Percentiles rank a stretch among this genome's conserved stretches.
Evolutionary conservation across 2,329 filamentous ascomycete genomes (phyloP).

Genomic region (Botrytis galanthina): DNA sequence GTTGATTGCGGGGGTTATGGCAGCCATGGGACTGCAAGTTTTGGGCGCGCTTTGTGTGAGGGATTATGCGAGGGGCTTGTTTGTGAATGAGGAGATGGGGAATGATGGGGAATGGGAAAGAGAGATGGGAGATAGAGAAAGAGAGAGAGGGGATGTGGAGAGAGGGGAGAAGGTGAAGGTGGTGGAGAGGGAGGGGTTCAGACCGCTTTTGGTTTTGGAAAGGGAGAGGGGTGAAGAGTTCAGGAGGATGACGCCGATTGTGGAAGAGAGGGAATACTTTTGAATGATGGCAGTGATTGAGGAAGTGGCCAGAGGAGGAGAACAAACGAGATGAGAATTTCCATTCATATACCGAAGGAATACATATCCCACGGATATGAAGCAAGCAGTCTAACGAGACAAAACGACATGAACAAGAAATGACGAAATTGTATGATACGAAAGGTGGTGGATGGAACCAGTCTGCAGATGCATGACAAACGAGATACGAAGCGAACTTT

Average conservation of each 20-base stretch:
- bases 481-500: not conserved
- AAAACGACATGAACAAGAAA: not conserved
- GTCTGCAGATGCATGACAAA: not conserved
- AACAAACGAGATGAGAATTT: not conserved
- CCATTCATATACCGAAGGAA: not conserved
- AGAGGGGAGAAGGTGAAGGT: not conserved
- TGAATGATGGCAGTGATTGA: not conserved
- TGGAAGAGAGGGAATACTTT: not conserved
- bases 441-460: not conserved
- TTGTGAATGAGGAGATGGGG: slow-evolving; percentile 21
- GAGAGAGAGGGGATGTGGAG: not conserved
- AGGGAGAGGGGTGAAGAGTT: not conserved
- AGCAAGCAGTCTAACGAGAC: not conserved
- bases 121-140: not conserved
- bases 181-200: not conserved
- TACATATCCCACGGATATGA: not conserved
- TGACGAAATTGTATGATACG: not conserved
- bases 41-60: slow-evolving; percentile 14
- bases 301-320: not conserved
- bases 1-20: not conserved
- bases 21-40: slow-evolving; percentile 1
- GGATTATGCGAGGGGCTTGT: slow-evolving; percentile 25
- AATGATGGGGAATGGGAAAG: not conserved
- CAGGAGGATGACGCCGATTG: not conserved
- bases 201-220: not conserved